Conservation (phyloP, 2,329 filamentous ascomycete genomes). For the Xylaria sp. region DNA sequence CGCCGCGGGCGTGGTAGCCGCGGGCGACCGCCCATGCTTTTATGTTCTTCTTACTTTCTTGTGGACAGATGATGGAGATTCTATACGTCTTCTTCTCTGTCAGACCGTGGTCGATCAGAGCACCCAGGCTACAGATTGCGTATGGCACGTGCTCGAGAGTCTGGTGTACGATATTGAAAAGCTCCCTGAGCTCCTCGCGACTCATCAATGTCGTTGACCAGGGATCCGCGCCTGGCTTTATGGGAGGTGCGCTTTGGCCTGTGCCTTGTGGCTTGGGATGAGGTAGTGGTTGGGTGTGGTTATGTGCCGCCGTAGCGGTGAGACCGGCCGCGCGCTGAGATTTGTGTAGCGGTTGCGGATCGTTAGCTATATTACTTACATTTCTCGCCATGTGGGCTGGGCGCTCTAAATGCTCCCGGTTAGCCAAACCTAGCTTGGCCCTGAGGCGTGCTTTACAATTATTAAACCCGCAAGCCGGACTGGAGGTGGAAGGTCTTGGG, state of each 20-base stretch:
- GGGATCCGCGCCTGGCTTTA: neutral
- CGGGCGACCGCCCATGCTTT: slow-evolving; percentile 48
- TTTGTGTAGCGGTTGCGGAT: too few relatives aligned
- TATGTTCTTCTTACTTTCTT: slow-evolving; percentile 44
- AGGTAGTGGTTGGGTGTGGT: too few relatives aligned
- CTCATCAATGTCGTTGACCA: slow-evolving; percentile 37
- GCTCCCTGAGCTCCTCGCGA: slow-evolving; percentile 41
- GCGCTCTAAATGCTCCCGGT: neutral
- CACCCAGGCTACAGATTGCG: slow-evolving; percentile 52
- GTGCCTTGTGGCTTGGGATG: too few relatives aligned
- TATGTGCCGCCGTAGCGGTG: too few relatives aligned
- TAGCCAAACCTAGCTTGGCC: slow-evolving; percentile 21
- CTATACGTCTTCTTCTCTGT: slow-evolving; percentile 36
- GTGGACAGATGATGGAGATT: slow-evolving; percentile 51
- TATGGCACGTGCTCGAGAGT: slow-evolving; percentile 52
- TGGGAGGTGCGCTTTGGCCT: too few relatives aligned
- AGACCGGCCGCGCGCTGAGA: too few relatives aligned
- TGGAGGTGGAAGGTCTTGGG: neutral
- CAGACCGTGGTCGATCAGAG: slow-evolving; percentile 53
- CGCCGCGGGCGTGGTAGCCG: slow-evolving; percentile 44
- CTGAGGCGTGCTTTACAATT: slow-evolving; percentile 30
- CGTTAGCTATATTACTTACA: too few relatives aligned
- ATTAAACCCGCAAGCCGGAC: neutral
- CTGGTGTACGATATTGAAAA: slow-evolving; percentile 48
- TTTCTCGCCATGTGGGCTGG: too few relatives aligned